Percentiles rank a stretch among this genome's conserved stretches.
phyloP scores from a whole-genome alignment of 2,329 filamentous ascomycete species.

The Colletotrichum caudatum region DNA sequence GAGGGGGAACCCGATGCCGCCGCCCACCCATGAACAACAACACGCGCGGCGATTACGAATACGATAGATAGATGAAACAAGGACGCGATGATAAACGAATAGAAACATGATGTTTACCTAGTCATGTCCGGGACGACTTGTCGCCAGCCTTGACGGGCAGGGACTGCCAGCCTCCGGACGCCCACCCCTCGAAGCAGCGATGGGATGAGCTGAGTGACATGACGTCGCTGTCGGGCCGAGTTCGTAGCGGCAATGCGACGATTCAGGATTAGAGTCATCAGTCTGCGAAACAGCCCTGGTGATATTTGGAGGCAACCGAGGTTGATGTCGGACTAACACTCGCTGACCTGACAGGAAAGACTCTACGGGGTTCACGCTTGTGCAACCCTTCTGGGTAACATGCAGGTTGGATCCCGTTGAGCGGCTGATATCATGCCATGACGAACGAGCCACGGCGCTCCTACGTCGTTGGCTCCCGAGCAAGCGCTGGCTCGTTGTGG shows the following conservation, averaged over 20 bases:
- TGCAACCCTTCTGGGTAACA: conserved; percentile 16
- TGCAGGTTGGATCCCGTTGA: conserved; percentile 25
- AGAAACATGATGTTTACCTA: conserved; percentile 22
- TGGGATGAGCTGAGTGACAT: neutral
- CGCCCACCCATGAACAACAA: neutral
- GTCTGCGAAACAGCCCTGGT: conserved; percentile 14
- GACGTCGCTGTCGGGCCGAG: neutral
- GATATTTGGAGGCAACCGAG: neutral
- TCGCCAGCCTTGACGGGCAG: conserved; percentile 23
- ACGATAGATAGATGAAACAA: conserved; percentile 31
- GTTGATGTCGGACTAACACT: conserved; percentile 3
- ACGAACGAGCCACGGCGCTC: conserved; percentile 7
- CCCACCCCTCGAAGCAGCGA: conserved; percentile 13
- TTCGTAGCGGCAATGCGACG: conserved; percentile 31
- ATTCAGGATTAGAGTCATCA: neutral
- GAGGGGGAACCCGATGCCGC: neutral
- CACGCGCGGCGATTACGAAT: conserved; percentile 20
- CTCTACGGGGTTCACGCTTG: conserved; percentile 28
- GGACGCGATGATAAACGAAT: conserved; percentile 26
- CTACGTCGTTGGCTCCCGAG: neutral
- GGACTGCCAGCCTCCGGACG: neutral
- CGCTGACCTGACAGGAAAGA: conserved; percentile 4
- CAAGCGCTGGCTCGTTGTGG: conserved; percentile 22
- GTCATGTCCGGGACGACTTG: conserved; percentile 16
- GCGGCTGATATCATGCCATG: conserved; percentile 39